These are phyloP conservation scores for Microdochium trichocladiopsis DNA, from an alignment of 2,329 filamentous ascomycete species.

Conservation along the genomic window DNA sequence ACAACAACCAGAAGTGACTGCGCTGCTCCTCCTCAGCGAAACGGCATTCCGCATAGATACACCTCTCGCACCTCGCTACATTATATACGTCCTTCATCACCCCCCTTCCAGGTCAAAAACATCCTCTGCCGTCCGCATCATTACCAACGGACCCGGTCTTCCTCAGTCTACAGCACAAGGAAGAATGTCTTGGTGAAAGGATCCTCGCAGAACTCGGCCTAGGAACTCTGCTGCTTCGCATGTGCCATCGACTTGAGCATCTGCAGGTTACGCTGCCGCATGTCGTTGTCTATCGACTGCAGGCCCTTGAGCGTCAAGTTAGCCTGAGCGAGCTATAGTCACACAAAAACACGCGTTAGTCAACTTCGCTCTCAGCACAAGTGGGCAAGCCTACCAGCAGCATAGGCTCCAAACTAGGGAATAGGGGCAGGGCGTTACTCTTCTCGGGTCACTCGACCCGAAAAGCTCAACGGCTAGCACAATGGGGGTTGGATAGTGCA, in stretches of 20 bases:
- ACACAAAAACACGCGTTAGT: slow-evolving; percentile 10
- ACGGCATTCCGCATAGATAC: too few species aligned
- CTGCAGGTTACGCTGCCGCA: slow-evolving; percentile 41
- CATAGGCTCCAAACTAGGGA: background rate
- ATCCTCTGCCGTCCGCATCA: too few species aligned
- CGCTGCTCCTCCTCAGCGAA: too few species aligned
- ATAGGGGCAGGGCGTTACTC: slow-evolving; percentile 8
- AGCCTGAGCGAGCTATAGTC: slow-evolving; percentile 34
- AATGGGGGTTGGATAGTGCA: slow-evolving; percentile 26
- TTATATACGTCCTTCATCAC: too few species aligned
- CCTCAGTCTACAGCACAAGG: background rate
- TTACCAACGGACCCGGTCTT: too few species aligned
- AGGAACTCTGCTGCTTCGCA: slow-evolving; percentile 7
- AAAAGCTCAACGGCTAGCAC: background rate
- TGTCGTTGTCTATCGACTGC: slow-evolving; percentile 46
- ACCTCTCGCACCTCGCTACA: too few species aligned
- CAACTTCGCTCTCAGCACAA: background rate
- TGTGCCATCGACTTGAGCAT: slow-evolving; percentile 27
- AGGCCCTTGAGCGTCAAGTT: slow-evolving; percentile 38
- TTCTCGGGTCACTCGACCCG: slow-evolving; percentile 12
- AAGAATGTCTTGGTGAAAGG: background rate
- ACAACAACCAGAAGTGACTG: too few species aligned
- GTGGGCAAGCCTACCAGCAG: background rate
- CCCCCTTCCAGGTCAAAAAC: too few species aligned
- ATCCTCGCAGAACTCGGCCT: background rate